Evolutionary conservation across 208 protist species (phyloP), one percentile per base, ranked within the genome.

Genomic region (Leishmania braziliensis): DNA sequence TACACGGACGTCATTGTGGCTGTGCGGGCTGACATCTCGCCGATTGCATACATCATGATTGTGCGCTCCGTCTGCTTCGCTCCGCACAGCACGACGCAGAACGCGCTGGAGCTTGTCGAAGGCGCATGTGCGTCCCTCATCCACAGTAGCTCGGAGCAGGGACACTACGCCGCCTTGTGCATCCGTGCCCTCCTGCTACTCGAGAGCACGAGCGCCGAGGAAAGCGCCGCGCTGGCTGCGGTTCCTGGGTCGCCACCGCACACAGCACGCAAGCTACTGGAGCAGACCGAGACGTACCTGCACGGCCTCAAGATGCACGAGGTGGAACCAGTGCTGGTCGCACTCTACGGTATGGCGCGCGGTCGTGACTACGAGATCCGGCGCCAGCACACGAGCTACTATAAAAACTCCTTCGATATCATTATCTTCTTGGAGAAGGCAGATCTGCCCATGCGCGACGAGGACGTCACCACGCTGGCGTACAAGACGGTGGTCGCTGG

Each of bases 361-460:
- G 93, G 92, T 26, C 89, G 89, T n/a, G 93, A 98, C 77, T 98
- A 95, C 81, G 90, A 96, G 83, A 92, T 96, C 23, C 91, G 92
- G 26, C 82, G 80, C 23, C 84, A 95, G 87, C 94, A 95, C 84
- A 95, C 92, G 16, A 83, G 86, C n/a, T 97, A 85, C 85, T 98
- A 98, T 82, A 83, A 87, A 50, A 98, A 95, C 75, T 89, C 92
- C 12, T 98, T 98, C 77, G 91, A 96, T 51, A 92, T 92, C 33
- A 82, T 96, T 20, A 90, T 88, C 26, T 94, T 92, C 83, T 82
- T 88, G 14, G 89, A 97, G 78, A 92, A 92, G 83, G 93, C 95
- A 0, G 90, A 96, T 60, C 89, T 98, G 86, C 88, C 86, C 29
- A 85, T 96, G 77, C 77, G 88, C 33, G 89, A 88, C 50, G 82